Conservation (phyloP, 2,329 filamentous ascomycete species). For the Calonectria honghensis region DNA sequence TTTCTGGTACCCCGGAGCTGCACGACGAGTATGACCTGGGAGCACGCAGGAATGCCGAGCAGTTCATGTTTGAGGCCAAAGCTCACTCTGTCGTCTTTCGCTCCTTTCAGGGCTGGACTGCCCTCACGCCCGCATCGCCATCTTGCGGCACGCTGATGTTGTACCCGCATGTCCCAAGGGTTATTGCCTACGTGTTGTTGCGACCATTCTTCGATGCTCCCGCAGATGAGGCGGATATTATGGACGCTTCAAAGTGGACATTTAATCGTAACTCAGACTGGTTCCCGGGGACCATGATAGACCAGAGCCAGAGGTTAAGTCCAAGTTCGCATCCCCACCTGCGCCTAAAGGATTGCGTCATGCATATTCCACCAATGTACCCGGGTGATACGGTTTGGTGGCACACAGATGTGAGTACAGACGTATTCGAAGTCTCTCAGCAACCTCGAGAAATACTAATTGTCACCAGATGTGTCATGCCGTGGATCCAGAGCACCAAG, state of each 20-base stretch:
- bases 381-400: slow-evolving; percentile 42
- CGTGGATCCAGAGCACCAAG: slow-evolving; percentile 61
- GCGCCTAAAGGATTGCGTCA: slow-evolving; percentile 30
- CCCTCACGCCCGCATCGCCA: slow-evolving; percentile 58
- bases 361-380: slow-evolving; percentile 35
- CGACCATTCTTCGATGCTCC: slow-evolving; percentile 37
- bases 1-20: slow-evolving; percentile 59
- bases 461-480: slow-evolving; percentile 59
- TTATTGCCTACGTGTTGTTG: slow-evolving; percentile 34
- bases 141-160: slow-evolving; percentile 62
- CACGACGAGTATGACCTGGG: slow-evolving; percentile 62
- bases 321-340: slow-evolving; percentile 40
- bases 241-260: slow-evolving; percentile 58
- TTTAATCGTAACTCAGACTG: slow-evolving; percentile 6
- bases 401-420: slow-evolving; percentile 41
- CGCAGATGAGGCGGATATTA: slow-evolving; percentile 21
- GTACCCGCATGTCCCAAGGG: slow-evolving; percentile 54
- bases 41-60: slow-evolving; percentile 59
- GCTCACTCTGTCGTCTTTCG: slow-evolving; percentile 63
- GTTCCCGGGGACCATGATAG: slow-evolving; percentile 39
- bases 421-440: not conserved
- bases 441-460: not conserved
- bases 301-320: slow-evolving; percentile 40
- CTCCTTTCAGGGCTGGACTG: slow-evolving; percentile 65
- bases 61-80: slow-evolving; percentile 58